Percentiles rank a stretch among this genome's conserved stretches.
These are phyloP conservation scores for Penicillium sp. DNA, from an alignment of 2,329 filamentous ascomycete species.

Conservation along the genomic window DNA sequence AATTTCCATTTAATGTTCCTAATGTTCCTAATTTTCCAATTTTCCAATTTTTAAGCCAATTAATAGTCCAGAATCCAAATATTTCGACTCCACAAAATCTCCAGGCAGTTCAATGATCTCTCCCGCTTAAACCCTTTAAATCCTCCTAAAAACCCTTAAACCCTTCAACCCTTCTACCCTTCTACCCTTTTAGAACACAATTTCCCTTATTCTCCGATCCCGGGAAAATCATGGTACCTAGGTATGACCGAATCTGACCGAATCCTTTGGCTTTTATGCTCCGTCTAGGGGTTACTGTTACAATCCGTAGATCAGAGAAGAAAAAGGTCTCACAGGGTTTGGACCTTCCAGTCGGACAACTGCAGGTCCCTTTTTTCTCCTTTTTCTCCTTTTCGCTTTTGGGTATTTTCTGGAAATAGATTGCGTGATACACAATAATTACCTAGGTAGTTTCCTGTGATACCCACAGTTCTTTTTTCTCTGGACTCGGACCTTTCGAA, in stretches of 20 bases:
- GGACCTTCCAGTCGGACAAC: slow-evolving; percentile 10
- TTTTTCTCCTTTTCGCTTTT: neutral
- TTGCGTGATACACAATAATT: slow-evolving; percentile 1
- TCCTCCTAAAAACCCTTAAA: neutral
- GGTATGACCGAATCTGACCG: neutral
- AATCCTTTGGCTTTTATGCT: slow-evolving; percentile 15
- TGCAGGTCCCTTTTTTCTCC: slow-evolving; percentile 7
- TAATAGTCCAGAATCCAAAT: neutral
- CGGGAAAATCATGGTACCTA: slow-evolving; percentile 2
- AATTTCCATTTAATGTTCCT: neutral
- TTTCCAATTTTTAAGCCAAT: neutral
- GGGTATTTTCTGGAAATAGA: neutral
- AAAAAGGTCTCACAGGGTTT: slow-evolving; percentile 12
- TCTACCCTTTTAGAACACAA: neutral
- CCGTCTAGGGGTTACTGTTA: slow-evolving; percentile 21
- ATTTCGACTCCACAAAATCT: neutral
- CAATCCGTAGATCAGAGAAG: slow-evolving; percentile 12
- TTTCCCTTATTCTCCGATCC: slow-evolving; percentile 18
- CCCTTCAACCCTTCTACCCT: neutral
- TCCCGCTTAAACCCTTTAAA: neutral
- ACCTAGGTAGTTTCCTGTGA: neutral
- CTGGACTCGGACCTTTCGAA: neutral
- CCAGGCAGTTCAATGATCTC: neutral
- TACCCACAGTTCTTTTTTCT: slow-evolving; percentile 1
- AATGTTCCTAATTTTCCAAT: neutral